Evolutionary conservation across 768 basidiomycete species (phyloP), one percentile per base, ranked within the genome.

Genomic region (Candolleomyces aberdarensis): DNA sequence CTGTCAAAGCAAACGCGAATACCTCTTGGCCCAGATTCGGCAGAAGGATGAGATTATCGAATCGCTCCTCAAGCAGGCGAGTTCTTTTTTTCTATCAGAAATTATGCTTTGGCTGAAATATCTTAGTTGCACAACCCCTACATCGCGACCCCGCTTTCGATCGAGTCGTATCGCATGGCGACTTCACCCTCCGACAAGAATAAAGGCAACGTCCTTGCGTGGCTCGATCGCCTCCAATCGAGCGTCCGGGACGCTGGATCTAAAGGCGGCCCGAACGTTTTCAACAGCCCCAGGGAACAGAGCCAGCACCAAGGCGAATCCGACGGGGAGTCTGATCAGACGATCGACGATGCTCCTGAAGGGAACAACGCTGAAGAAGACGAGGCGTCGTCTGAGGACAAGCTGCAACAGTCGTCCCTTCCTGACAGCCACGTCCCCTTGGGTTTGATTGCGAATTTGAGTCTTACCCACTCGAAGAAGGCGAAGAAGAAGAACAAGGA

Each of bases 31-130:
- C 5, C 90, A 94, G 70, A 87, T 94, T 64, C 83, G 87, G 57
- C 92, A 94, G 75, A 94, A 94, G 76, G 92, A 94, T 75, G 79
- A 85, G 19, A 88, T 94, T 65, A 94, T 94, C 65, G 89, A 92
- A 63, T 89, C 86, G 14, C 83, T 94, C 14, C 81, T 94, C 64
- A 92, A 92, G 70, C 91, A 93, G 78, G 91, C 87, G 39, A 14
- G 79, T 71, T 71, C 2, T 22, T 19, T 2, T 36, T 57, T 36
- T 52, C 26, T 36, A 31, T 44, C 32, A 20, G 50, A 46, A 19
- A 14, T 17, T 41, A 54, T 6, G 40, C 39, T 17, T 39, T 15
- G 14, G n/a, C 57, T 59, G 44, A 15, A 15, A 47, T 44, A 36
- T n/a, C 53, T 40, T 71, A 90, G 87, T 74, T 92, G 32, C 91